Conservation (phyloP, 2,329 filamentous ascomycete genomes). For the Penicillium sp. region DNA sequence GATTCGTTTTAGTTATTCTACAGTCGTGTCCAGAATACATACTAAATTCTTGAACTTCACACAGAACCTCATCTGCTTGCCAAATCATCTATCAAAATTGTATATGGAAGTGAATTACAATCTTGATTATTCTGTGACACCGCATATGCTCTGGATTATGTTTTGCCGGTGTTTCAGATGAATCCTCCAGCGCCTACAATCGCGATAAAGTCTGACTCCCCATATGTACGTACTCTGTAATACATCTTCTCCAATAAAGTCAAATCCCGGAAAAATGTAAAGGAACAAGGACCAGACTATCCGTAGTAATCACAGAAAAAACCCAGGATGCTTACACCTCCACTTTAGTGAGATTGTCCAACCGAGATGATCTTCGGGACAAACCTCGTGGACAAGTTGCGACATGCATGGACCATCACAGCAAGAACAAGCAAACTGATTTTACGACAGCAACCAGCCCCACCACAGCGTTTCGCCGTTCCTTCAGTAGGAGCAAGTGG, state of each 20-base stretch:
- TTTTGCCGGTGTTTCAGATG: background rate
- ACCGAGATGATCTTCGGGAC: background rate
- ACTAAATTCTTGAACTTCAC: background rate
- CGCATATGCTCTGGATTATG: background rate
- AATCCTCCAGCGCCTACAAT: background rate
- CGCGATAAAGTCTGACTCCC: background rate
- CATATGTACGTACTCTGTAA: background rate
- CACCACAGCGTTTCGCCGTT: slow-evolving; percentile 15
- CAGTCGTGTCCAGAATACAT: background rate
- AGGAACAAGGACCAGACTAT: background rate
- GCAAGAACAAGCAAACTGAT: background rate
- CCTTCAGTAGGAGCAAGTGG: slow-evolving; percentile 1
- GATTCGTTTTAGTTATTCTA: background rate
- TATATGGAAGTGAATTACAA: background rate
- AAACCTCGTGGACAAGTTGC: background rate
- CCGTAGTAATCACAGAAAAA: background rate
- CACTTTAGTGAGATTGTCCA: background rate
- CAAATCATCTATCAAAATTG: background rate
- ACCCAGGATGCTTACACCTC: background rate
- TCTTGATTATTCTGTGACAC: background rate
- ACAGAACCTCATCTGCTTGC: background rate
- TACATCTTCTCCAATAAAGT: background rate
- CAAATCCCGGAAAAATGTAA: background rate
- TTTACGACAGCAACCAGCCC: background rate
- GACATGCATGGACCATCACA: background rate